Evolutionary conservation across 768 basidiomycete species (phyloP), one percentile per base, ranked within the genome.

Genomic region (Inosperma sp.): DNA sequence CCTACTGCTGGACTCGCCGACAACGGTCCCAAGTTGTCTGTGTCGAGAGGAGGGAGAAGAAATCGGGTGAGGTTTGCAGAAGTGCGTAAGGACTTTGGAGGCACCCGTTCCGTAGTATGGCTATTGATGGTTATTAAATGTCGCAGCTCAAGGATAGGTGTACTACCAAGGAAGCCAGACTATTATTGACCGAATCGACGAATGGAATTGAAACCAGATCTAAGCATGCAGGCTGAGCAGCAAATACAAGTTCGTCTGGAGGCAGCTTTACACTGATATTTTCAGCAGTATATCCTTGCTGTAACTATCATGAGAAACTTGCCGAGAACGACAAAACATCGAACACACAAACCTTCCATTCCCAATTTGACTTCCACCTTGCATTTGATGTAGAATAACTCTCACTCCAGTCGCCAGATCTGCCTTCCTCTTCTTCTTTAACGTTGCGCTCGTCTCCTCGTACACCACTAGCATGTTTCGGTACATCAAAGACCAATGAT

Each of bases 401-500:
- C 19, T 82, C 77, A 3, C 75, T 76, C 36, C 58, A 62, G 21
- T 63, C 65, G 37, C 59, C 62, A 12, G 50, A 58, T 55, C 67
- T 66, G 16, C 68, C 64, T 48, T 76, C 74, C 49, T 60, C 63
- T 27, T 60, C 62, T 48, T 45, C 33, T 48, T 61, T 61, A n/a
- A 78, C 81, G 14, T 80, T 63, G 7, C 83, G 72, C 4, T 65
- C 59, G 5, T 85, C 86, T 21, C 84, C 85, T 51, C 73, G 77
- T 10, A 86, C 80, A 4, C 83, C 81, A 48, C 83, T 72, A 1
- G 86, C 81, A 51, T 73, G 66, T 40, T 68, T 72, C 4, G 89
- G 89, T n/a, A 90, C 80, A 62, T 91, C 84, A 55, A 93, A 83
- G 9, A 88, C 85, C 9, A 93, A 90, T 80, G 26, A 79, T 78